Evolutionary conservation across 2,329 filamentous ascomycete species (phyloP), one percentile per base, ranked within the genome.

Genomic region (Monosporascus sp.): DNA sequence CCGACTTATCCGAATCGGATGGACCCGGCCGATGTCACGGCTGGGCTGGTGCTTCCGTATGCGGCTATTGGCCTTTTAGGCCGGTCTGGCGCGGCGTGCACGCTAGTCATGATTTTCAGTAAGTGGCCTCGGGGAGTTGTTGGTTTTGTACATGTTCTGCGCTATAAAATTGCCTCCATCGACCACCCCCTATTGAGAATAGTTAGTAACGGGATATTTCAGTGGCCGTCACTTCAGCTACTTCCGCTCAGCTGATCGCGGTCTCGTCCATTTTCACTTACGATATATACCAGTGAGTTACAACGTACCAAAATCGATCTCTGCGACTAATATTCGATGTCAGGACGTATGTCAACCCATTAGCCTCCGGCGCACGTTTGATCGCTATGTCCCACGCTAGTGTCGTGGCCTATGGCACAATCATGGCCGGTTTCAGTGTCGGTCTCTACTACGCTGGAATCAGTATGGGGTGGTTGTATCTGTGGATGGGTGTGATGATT

Each of bases 401-500:
- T 62, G 90, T 92, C 38, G 75, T 83, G 1, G 61, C 64, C 8
- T 95, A 90, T 63, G 86, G 88, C 0, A 60, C 90, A 27, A 76
- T 87, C 59, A 91, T 95, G 76, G 88, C 89, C 17, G 80, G 75
- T 3, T 89, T 93, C 69, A 85, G 84, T 1, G 88, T 88, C 0
- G 89, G 87, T 0, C 79, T 92, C 0, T 81, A 75, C 69, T 86
- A 87, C 57, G 83, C 82, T 6, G 85, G 86, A 39, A 88, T 95
- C 57, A 85, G 81, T n/a, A 93, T 95, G 88, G 90, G 90, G 18
- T 93, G 90, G 65, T 76, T 94, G 5, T 94, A 93, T 67, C 75
- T 95, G 1, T 81, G 94, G 65, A 95, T 96, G 90, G 90, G 90
- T 11, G 88, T 91, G 45, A 89, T 95, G 62, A 92, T 96, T 65